Conservation (phyloP, 2,329 filamentous ascomycete genomes). For the Raffaelea ambrosiae region DNA sequence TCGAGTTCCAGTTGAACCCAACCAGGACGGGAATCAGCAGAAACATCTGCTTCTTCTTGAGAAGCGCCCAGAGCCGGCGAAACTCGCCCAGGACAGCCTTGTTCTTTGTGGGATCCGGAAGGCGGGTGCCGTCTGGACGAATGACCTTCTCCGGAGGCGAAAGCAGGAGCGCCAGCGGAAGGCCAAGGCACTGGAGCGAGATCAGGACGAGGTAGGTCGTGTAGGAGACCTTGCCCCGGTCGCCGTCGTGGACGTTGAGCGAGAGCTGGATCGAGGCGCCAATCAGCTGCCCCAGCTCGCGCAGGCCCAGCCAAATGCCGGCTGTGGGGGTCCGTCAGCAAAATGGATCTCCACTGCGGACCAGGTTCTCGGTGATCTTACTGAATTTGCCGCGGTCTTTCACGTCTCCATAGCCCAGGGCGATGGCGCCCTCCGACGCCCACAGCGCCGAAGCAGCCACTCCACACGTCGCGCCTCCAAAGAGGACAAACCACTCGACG, state of each 20-base stretch:
- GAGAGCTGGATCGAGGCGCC: conserved; percentile 41
- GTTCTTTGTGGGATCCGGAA: conserved; percentile 23
- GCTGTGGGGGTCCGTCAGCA: conserved; percentile 16
- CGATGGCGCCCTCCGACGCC: conserved; percentile 25
- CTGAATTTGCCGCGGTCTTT: conserved; percentile 35
- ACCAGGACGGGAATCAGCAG: conserved; percentile 40
- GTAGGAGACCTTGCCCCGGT: conserved; percentile 36
- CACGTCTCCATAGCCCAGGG: conserved; percentile 34
- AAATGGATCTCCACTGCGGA: background rate
- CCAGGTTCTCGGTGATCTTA: background rate
- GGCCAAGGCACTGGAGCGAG: conserved; percentile 33
- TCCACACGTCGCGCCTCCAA: conserved; percentile 32
- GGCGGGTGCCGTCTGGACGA: conserved; percentile 24
- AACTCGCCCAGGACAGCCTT: conserved; percentile 28
- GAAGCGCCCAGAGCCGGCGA: conserved; percentile 26
- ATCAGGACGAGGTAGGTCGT: conserved; percentile 32
- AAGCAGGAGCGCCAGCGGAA: conserved; percentile 34
- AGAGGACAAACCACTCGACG: conserved; percentile 32
- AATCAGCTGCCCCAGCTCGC: conserved; percentile 43
- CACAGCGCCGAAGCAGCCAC: conserved; percentile 27
- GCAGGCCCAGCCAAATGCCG: conserved; percentile 44
- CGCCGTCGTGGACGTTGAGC: conserved; percentile 33
- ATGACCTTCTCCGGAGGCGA: conserved; percentile 37
- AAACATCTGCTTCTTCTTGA: conserved; percentile 34
- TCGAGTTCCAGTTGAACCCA: conserved; percentile 41